Evolutionary conservation across 192 early-diverging fungal species (phyloP).

Genomic region (Entomortierella chlamydospora): DNA sequence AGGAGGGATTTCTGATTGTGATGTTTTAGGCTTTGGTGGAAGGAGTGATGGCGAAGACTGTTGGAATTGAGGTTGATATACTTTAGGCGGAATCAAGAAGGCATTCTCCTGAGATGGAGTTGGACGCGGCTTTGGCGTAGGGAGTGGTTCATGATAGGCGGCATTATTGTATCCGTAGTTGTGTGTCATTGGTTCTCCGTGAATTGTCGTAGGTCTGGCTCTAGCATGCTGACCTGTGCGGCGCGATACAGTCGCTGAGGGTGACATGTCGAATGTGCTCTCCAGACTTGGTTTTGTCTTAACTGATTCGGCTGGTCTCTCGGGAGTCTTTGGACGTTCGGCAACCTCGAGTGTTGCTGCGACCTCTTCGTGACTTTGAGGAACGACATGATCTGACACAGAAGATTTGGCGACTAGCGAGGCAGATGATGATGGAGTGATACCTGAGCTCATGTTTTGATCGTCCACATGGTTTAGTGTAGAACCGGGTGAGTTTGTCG

Average conservation of each 20-base stretch:
- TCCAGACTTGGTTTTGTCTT: constrained; percentile 20
- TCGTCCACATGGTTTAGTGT: constrained; percentile 16
- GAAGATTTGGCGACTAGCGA: constrained; percentile 31
- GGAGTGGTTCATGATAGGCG: constrained; percentile 37
- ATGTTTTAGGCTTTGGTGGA: constrained; percentile 9
- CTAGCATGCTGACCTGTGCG: constrained; percentile 35
- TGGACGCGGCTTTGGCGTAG: constrained; percentile 24
- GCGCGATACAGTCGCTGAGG: constrained; percentile 40
- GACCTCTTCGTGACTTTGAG: constrained; percentile 19
- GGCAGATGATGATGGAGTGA: constrained; percentile 27
- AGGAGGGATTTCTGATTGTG: constrained; percentile 30
- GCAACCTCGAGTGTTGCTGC: constrained; percentile 8
- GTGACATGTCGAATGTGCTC: constrained; percentile 41
- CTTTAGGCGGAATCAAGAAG: constrained; percentile 19
- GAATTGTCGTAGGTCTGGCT: constrained; percentile 44
- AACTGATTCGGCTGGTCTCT: constrained; percentile 5
- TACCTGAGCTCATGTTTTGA: constrained; percentile 9
- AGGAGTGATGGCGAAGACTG: constrained; percentile 42
- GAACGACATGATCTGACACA: constrained; percentile 1
- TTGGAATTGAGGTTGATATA: constrained; percentile 39
- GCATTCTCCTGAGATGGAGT: constrained; percentile 33
- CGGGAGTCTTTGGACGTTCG: constrained; percentile 23
- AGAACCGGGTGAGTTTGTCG: constrained; percentile 40
- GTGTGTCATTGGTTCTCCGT: constrained; percentile 50
- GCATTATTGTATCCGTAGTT: constrained; percentile 18